Base-by-base conservation (phyloP, 805 yeast genomes). In the Candida ficus region DNA sequence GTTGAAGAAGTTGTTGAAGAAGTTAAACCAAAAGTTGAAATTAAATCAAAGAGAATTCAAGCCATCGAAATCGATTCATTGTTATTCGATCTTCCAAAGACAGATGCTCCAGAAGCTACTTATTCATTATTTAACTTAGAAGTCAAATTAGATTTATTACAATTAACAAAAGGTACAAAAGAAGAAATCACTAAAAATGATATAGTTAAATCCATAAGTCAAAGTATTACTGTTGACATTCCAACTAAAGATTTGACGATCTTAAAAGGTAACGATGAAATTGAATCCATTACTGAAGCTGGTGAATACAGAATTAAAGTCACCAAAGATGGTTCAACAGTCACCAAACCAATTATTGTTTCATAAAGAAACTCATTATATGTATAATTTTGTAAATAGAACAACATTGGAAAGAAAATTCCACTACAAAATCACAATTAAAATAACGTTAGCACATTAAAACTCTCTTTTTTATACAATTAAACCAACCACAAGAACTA, bases 41-140 rank as follows among this genome's bases (percentile, higher is more conserved):
- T 14, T 16, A 33, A 29, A 12, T 18, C 29, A 13, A 44, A 46
- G 37, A 41, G 29, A 34, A 33, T 48, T 17, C 37, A 44, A 27
- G 42, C 54, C 9, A 30, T 48, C 11, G 46, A 45, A 17, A 43
- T 56, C 23, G 42, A 42, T 17, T 57, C 58, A 4, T 45, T 56
- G 18, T 18, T 56, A 19, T 50, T 56, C 21, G 48, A 49, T 21
- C 8, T 45, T 3, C 50, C 56, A 17, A 35, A 38, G 11, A 9
- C 30, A 22, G 43, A 40, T 3, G 45, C 53, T 14, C 33, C 37
- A 11, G 18, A 29, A 12, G 31, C 43, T 3, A 16, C 39, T n/a
- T 55, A 53, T 36, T 53, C 58, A 2, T 37, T 54, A 45, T 48
- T 56, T 31, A 41, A 50, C 19, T 29, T 56, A 30, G 54, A 54